These are phyloP conservation scores for Emergomyces pasteurianus DNA, from an alignment of 2,329 filamentous ascomycete genomes.

Conservation along the genomic window DNA sequence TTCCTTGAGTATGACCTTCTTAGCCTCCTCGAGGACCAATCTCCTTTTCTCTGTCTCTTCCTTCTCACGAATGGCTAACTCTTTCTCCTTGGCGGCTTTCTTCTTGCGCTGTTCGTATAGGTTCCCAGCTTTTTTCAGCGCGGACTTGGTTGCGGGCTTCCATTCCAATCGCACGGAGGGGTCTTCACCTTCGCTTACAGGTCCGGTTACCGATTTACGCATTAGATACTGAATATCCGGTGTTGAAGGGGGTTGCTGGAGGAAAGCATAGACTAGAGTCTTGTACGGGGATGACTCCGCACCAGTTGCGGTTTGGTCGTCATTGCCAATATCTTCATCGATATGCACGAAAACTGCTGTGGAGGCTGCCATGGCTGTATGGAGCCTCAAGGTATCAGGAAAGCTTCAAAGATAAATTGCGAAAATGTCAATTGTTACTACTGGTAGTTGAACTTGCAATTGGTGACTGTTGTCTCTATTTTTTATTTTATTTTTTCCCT, in stretches of 20 bases:
- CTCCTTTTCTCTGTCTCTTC: constrained; percentile 60
- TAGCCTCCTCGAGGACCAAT: constrained; percentile 66
- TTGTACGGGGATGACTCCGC: constrained; percentile 68
- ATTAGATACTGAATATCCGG: constrained; percentile 52
- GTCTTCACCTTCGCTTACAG: constrained; percentile 51
- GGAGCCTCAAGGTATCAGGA: background rate
- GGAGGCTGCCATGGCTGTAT: constrained; percentile 5
- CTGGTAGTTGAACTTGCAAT: background rate
- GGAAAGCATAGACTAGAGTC: constrained; percentile 63
- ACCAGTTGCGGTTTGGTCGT: constrained; percentile 55
- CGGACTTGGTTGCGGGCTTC: constrained; percentile 74
- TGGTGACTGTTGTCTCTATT: background rate
- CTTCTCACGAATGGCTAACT: constrained; percentile 58
- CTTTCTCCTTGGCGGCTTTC: constrained; percentile 68
- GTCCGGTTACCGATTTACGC: constrained; percentile 54
- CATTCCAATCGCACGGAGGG: constrained; percentile 53
- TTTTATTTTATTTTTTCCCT: background rate
- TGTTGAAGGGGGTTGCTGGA: constrained; percentile 50
- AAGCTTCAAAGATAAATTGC: background rate
- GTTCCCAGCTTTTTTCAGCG: constrained; percentile 71
- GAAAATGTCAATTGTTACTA: background rate
- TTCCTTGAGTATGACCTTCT: constrained; percentile 61
- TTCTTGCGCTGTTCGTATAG: constrained; percentile 66
- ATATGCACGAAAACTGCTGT: constrained; percentile 50
- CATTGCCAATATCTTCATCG: constrained; percentile 67